These are phyloP conservation scores for Solanum okadae DNA, from an alignment of 257 asterid species.

Conservation along the genomic window DNA sequence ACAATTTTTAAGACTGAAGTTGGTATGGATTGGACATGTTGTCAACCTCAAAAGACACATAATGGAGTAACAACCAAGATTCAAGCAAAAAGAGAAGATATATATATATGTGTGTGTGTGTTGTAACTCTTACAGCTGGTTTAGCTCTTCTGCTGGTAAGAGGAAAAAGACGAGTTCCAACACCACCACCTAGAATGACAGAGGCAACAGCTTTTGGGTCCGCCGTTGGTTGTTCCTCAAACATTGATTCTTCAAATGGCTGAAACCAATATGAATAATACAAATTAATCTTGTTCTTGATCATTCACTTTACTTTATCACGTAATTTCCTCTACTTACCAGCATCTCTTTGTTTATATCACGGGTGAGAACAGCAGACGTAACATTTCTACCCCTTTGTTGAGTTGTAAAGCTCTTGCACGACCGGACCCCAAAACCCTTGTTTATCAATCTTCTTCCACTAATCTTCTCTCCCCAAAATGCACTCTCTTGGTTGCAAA, in stretches of 20 bases:
- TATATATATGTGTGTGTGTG: neutral
- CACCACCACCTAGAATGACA: conserved; percentile 86
- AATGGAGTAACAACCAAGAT: neutral
- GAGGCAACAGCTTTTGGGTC: conserved; percentile 81
- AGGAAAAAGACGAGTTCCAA: conserved; percentile 96
- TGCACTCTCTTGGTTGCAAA: conserved; percentile 8
- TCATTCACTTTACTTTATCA: neutral
- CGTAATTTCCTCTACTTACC: conserved; percentile 18
- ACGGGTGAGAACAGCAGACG: conserved; percentile 53
- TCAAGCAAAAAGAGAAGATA: neutral
- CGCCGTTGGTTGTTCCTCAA: conserved; percentile 29
- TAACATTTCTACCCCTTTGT: conserved; percentile 17
- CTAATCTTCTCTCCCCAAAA: conserved; percentile 42
- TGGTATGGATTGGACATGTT: neutral
- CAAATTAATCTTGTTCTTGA: neutral
- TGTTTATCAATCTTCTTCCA: conserved; percentile 21
- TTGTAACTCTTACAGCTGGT: conserved; percentile 69
- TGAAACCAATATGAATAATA: conserved; percentile 17
- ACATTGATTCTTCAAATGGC: conserved; percentile 36
- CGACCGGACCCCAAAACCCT: conserved; percentile 11
- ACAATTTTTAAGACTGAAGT: neutral
- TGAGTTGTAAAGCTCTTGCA: conserved; percentile 4
- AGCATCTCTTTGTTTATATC: conserved; percentile 56
- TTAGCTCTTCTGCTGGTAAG: conserved; percentile 85
- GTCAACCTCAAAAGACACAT: neutral